Evolutionary conservation across 805 yeast genomes (phyloP), one percentile per base, ranked within the genome.

Genomic region (Saccharomycopsis sp.): DNA sequence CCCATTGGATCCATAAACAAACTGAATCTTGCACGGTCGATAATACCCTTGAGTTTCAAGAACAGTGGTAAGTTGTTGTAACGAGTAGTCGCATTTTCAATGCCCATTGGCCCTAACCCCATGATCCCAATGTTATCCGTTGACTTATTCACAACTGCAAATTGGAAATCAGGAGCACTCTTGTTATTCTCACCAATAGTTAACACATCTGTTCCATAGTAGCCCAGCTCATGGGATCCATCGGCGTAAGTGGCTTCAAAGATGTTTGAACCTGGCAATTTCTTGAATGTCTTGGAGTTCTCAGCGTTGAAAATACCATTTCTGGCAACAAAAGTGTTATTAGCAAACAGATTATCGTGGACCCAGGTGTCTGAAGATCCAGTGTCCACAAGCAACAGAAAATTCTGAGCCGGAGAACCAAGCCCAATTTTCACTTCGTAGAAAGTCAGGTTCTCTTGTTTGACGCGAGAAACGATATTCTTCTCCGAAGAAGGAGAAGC

Each of bases 281-380:
- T 38, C 4, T 22, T 26, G 43, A 43, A 26, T 11, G 47, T 26
- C 9, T 16, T 21, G 8, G 47, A 43, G 3, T 7, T 4, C 4
- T 19, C 13, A 4, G 38, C 13, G 35, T 43, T 28, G 27, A 9
- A 38, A 11, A 38, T 27, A 6, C 42, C 47, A 21, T 43, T 38
- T 14, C 33, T 14, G 3, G 41, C 36, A 4, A 20, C 6, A 11
- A 11, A 8, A 21, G 21, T 27, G 36, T 32, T n/a, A 6, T 31
- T 29, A 11, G 28, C 4, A 23, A 29, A 31, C 16, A 13, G 20
- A 8, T 38, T 9, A 26, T 39, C 37, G 29, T 43, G 47, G 17
- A 81, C 75, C 85, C 85, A 81, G 19, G 83, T 62, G 58, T 82
- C 89, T 0, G 84, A 72, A 0, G 88, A 81, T 2, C 89, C 90